Evolutionary conservation across 1,284 basidiomycete species (phyloP), one percentile per base, ranked within the genome.

Genomic region (Apiotrichum domesticum): DNA sequence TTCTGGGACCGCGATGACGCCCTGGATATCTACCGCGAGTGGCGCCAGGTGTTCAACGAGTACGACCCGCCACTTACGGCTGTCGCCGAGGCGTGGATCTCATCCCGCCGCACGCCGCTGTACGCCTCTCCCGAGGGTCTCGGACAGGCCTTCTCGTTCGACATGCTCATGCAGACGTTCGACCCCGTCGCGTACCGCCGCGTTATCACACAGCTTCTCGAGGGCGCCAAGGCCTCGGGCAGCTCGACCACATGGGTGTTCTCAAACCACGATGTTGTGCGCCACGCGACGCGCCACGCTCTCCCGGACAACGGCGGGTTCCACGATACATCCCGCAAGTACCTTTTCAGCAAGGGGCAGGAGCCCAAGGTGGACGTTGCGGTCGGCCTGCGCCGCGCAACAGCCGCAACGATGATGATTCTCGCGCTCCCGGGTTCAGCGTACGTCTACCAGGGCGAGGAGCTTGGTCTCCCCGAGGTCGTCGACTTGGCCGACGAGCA

Each of bases 371-470:
- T 46, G 34, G 70, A 72, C 52, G 33, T 57, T 9, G 64, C 51
- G 35, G 55, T 64, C n/a, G 71, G 71, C 11, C 37, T 72, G 11
- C 55, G 53, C 42, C 54, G 67, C 37, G 71, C 67, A 11, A 53
- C 54, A 35, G 70, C 71, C 4, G 67, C 68, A 6, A 69, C 70
- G 1, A 50, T 72, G 46, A 62, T 72, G 63, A 66, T 71, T 57
- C 63, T 73, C 48, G 70, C 63, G 41, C 63, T 73, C 14, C 71
- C 71, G 14, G 71, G 71, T 10, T 70, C 67, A 2, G 65, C 71
- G 1, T 73, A 73, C 58, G 57, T 73, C 44, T 73, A 73, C 61
- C 71, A 73, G 67, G 72, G 72, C 34, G 72, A 74, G 59, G 72
- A 74, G 58, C 66, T 74, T 43, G 72, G 72, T 15, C 58, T 74